phyloP scores from a whole-genome alignment of 305 asterid genomes.

The Solanum hybrid region DNA sequence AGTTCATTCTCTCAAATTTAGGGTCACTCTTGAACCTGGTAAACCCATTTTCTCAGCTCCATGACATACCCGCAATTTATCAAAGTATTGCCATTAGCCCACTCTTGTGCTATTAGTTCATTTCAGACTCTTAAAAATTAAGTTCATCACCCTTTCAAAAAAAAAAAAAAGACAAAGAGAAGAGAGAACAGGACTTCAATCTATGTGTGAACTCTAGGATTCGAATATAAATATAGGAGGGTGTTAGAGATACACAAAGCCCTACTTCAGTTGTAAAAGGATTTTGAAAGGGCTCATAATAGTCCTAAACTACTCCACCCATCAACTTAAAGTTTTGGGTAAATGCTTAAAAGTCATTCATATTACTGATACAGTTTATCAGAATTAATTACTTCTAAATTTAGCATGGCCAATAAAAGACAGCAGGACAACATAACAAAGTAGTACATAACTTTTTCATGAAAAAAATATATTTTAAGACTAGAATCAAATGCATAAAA shows the following conservation, averaged over 20 bases:
- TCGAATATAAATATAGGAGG: not conserved
- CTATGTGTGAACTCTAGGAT: not conserved
- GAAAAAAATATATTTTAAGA: not conserved
- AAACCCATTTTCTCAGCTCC: not conserved
- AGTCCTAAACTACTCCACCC: not conserved
- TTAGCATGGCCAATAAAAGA: not conserved
- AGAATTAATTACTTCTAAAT: not conserved
- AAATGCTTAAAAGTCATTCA: not conserved
- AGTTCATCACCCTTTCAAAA: not conserved
- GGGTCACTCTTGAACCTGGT: not conserved
- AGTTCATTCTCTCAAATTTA: not conserved
- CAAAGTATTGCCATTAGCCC: not conserved
- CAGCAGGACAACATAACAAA: not conserved
- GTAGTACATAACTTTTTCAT: not conserved
- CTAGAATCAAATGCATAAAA: conserved; percentile 6
- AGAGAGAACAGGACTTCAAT: not conserved
- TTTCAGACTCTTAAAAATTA: not conserved
- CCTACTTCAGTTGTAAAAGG: not conserved
- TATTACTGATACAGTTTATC: not conserved
- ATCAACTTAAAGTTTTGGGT: not conserved
- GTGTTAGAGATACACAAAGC: not conserved
- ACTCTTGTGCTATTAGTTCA: not conserved
- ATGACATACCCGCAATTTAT: not conserved
- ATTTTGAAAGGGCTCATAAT: not conserved
- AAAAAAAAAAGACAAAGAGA: not conserved